Evolutionary conservation across 2,329 filamentous ascomycete genomes (phyloP).

Genomic region (Rhinocladiella similis): DNA sequence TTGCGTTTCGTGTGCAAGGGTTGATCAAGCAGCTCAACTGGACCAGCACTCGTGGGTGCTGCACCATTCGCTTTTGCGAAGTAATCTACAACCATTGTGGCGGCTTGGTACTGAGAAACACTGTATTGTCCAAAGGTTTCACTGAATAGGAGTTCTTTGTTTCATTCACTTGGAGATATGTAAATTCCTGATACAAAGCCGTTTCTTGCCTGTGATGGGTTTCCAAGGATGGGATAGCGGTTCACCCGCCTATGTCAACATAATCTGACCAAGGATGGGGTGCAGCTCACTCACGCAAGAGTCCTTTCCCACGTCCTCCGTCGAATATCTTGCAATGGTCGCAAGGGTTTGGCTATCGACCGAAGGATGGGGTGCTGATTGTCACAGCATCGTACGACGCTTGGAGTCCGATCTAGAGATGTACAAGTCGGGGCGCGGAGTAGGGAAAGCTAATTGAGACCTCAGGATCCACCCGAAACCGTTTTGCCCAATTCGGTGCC

Average conservation of each 20-base stretch:
- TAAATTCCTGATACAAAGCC: neutral
- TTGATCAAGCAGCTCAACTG: conserved; percentile 9
- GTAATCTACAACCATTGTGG: neutral
- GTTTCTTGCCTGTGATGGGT: neutral
- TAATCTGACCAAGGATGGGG: neutral
- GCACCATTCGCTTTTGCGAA: neutral
- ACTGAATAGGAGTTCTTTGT: neutral
- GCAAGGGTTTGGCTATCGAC: neutral
- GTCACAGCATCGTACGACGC: neutral
- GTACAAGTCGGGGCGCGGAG: neutral
- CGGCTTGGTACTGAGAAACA: neutral
- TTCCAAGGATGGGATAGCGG: neutral
- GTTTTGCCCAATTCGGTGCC: neutral
- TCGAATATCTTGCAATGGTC: neutral
- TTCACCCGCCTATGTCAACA: too few relatives aligned
- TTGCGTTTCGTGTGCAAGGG: conserved; percentile 6
- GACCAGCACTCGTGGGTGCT: neutral
- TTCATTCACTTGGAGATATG: neutral
- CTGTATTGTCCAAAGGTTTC: neutral
- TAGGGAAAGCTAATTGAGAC: neutral
- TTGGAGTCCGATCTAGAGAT: neutral
- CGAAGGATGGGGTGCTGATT: neutral
- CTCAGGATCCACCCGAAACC: neutral
- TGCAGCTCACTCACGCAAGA: neutral
- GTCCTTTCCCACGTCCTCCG: neutral